Conservation (phyloP, 805 yeast genomes). For the Kluyveromyces lactis region DNA sequence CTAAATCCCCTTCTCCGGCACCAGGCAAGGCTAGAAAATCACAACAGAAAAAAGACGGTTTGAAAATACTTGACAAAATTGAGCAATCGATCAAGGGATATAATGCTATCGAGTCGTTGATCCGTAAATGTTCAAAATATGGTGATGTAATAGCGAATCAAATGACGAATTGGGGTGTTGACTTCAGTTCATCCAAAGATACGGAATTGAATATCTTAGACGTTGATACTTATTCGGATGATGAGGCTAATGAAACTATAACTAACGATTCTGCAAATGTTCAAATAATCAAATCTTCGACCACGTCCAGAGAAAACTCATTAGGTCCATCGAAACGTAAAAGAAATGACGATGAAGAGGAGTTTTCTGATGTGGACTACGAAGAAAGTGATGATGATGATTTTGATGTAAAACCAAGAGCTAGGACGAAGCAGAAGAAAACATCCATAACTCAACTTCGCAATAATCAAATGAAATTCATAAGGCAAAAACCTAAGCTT, state of each 20-base stretch:
- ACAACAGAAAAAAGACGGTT: constrained; percentile 55
- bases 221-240: constrained; percentile 26
- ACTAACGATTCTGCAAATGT: constrained; percentile 8
- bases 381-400: constrained; percentile 22
- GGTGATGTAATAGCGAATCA: constrained; percentile 65
- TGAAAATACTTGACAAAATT: constrained; percentile 63
- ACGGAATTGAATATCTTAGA: constrained; percentile 22
- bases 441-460: constrained; percentile 6
- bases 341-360: constrained; percentile 27
- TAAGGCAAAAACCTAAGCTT: constrained; percentile 63
- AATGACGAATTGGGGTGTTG: constrained; percentile 85
- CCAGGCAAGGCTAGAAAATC: constrained; percentile 26
- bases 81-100: constrained; percentile 73
- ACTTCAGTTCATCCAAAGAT: constrained; percentile 51
- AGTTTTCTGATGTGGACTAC: constrained; percentile 19
- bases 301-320: constrained; percentile 12
- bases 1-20: constrained; percentile 11
- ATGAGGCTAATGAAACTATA: constrained; percentile 18
- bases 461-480: constrained; percentile 32
- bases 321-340: constrained; percentile 11
- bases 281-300: constrained; percentile 9
- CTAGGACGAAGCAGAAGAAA: constrained; percentile 21
- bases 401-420: constrained; percentile 11
- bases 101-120: constrained; percentile 89
- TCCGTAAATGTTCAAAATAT: constrained; percentile 70